Conservation (phyloP, 75 land plant genomes). For the Selaginella moellendorffii region DNA sequence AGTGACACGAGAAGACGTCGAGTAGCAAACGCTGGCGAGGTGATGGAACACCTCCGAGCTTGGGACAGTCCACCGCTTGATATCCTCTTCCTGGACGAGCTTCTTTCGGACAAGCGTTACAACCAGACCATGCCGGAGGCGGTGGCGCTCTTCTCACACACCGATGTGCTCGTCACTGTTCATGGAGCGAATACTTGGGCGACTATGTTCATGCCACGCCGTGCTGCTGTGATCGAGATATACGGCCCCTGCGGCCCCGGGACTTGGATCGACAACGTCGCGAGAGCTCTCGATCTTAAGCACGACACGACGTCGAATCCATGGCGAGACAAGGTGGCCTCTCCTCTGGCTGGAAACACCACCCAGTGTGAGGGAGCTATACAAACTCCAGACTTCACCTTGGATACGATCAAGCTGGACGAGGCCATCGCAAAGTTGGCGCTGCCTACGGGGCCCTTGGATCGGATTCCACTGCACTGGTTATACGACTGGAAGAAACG, state of each 20-base stretch:
- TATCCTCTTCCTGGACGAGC: constrained; percentile 12
- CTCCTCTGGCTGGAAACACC: background rate
- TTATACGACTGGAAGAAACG: constrained; percentile 16
- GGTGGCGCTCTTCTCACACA: constrained; percentile 23
- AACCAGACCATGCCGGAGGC: constrained; percentile 18
- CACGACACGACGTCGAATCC: background rate
- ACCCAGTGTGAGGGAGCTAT: background rate
- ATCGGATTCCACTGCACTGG: constrained; percentile 23
- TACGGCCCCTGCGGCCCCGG: constrained; percentile 28
- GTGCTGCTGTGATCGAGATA: constrained; percentile 22
- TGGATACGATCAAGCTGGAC: constrained; percentile 1
- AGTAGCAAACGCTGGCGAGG: constrained; percentile 11
- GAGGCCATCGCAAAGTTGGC: constrained; percentile 9
- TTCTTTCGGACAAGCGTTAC: constrained; percentile 4
- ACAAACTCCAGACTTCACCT: background rate
- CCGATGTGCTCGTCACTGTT: constrained; percentile 19
- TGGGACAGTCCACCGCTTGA: constrained; percentile 8
- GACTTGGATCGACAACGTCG: constrained; percentile 1
- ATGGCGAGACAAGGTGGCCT: background rate
- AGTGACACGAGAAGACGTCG: constrained; percentile 15
- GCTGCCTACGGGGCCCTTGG: constrained; percentile 3
- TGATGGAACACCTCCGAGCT: constrained; percentile 11
- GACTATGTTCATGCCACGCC: constrained; percentile 20
- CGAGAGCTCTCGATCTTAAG: background rate
- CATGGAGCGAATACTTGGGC: constrained; percentile 26